phyloP scores from a whole-genome alignment of 2,329 filamentous ascomycete species.

The Phyllosticta citribraziliensis region DNA sequence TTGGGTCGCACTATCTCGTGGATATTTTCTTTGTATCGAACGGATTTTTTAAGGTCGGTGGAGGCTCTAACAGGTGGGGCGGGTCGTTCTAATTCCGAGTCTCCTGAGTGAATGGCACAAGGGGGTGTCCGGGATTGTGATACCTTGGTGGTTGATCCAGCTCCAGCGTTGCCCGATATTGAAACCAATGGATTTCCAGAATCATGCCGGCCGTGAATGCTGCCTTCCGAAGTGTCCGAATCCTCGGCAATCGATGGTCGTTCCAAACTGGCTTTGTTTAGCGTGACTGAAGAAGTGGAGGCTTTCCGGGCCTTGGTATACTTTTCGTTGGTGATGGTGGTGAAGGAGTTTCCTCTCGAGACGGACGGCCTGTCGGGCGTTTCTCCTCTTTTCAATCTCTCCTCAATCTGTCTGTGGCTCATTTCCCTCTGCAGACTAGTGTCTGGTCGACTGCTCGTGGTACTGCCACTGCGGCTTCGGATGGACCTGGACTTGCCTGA shows the following conservation, averaged over 20 bases:
- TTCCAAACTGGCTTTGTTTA: constrained; percentile 20
- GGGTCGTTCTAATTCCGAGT: constrained; percentile 10
- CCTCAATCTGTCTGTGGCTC: constrained; percentile 28
- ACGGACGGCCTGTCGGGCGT: constrained; percentile 25
- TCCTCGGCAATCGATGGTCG: constrained; percentile 17
- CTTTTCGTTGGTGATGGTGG: constrained; percentile 17
- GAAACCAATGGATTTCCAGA: constrained; percentile 12
- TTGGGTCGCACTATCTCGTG: constrained; percentile 1
- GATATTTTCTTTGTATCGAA: constrained; percentile 10
- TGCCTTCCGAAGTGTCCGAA: constrained; percentile 18
- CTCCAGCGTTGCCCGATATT: constrained; percentile 6
- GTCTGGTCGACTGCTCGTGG: constrained; percentile 31
- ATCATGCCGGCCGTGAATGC: constrained; percentile 12
- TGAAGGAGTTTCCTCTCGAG: constrained; percentile 27
- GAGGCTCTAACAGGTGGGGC: constrained; percentile 14
- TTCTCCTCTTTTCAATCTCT: constrained; percentile 26
- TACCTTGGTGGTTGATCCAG: constrained; percentile 16
- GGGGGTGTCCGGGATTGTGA: constrained; percentile 22
- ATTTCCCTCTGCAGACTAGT: constrained; percentile 28
- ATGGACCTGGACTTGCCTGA: constrained; percentile 63
- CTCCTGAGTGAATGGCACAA: constrained; percentile 23
- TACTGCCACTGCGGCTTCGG: constrained; percentile 47
- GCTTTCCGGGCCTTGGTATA: constrained; percentile 19
- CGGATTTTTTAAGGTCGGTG: constrained; percentile 13
- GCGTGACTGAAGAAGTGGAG: constrained; percentile 16